A percentile compares a stretch with the other conserved stretches of the same genome.
These are phyloP conservation scores for Fusarium pilosicola DNA, from an alignment of 2,329 filamentous ascomycete genomes.

Conservation along the genomic window DNA sequence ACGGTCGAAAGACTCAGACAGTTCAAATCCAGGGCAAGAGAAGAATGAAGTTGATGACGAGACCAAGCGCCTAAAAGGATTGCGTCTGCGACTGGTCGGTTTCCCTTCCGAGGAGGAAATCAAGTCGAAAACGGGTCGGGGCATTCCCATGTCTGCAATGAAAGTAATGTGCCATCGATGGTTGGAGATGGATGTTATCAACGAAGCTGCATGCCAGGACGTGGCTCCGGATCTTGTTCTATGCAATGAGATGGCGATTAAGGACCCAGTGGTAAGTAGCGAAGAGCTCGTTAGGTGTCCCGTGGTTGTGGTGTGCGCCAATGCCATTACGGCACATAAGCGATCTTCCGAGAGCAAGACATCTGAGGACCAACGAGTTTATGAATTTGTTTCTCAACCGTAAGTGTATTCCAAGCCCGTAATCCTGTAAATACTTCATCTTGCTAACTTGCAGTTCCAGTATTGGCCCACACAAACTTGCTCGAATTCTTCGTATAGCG, in stretches of 20 bases:
- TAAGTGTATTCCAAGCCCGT: slow-evolving; percentile 31
- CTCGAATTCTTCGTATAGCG: slow-evolving; percentile 45
- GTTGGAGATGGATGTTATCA: slow-evolving; percentile 36
- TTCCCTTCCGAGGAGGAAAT: slow-evolving; percentile 19
- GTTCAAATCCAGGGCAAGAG: slow-evolving; percentile 5
- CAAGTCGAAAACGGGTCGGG: background rate
- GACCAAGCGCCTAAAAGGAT: slow-evolving; percentile 42
- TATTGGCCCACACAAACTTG: slow-evolving; percentile 52
- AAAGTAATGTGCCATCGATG: slow-evolving; percentile 31
- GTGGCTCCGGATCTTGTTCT: slow-evolving; percentile 45
- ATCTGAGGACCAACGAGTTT: slow-evolving; percentile 35
- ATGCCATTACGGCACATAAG: slow-evolving; percentile 46
- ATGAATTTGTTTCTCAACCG: slow-evolving; percentile 54
- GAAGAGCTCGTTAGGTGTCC: slow-evolving; percentile 29
- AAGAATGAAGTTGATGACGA: slow-evolving; percentile 46
- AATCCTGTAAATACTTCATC: background rate
- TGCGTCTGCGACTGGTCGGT: slow-evolving; percentile 39
- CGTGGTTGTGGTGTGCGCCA: slow-evolving; percentile 48
- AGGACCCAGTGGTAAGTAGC: background rate
- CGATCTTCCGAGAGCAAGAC: slow-evolving; percentile 31
- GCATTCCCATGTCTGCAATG: slow-evolving; percentile 30
- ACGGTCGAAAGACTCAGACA: background rate
- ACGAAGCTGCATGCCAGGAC: background rate
- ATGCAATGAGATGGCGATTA: slow-evolving; percentile 30
- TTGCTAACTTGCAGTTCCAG: slow-evolving; percentile 17